Base-by-base conservation (phyloP, 495 filamentous ascomycete genomes). In the Tuber umbilicatum region DNA sequence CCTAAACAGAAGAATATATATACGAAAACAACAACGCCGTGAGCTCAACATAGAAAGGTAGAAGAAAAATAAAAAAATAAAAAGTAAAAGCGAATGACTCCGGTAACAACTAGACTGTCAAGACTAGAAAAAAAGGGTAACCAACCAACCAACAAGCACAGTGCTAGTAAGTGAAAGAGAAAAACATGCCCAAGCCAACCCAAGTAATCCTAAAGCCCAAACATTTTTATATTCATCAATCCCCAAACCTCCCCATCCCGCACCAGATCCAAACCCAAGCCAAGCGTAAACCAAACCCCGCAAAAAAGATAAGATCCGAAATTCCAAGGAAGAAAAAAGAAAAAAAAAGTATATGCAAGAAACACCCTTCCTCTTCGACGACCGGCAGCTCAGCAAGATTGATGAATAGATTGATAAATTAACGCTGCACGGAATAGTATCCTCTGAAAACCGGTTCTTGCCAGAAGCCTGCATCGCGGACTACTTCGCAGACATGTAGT, bases 401-500 rank as follows among this genome's bases (percentile, higher is more conserved):
- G 14, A 19, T 64, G 27, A 35, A 17, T n/a, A 19, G 17, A 17
- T 2, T 40, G 19, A 19, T 0, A 35, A 2, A 40, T 40, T 70
- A 70, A 35, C 16, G 23, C 10, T 39, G 38, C 5, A 43, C 23
- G 35, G 69, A 27, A 47, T 43, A 73, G 50, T 73, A 76, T 23
- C 73, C 73, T 40, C 70, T 68, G 42, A 81, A 81, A 38, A 81
- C 60, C 19, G 76, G 71, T 40, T 81, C 80, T 41, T 81, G 73
- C 19, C 68, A 77, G 68, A 82, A 79, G 14, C 76, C 81, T 16
- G 78, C 71, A 38, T 82, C 78, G 23, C 76, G 73, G 12, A 79
- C 74, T 10, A 79, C 78, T 35, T 74, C 70, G 68, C 82, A 79
- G n/a, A 73, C 41, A 50, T 82, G 78, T 39, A 97, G 91, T 79